A percentile compares a stretch with the other conserved stretches of the same genome.
These are phyloP conservation scores for Keqinozyma sinolaborantium DNA, from an alignment of 1,139 yeast species.

Conservation along the genomic window DNA sequence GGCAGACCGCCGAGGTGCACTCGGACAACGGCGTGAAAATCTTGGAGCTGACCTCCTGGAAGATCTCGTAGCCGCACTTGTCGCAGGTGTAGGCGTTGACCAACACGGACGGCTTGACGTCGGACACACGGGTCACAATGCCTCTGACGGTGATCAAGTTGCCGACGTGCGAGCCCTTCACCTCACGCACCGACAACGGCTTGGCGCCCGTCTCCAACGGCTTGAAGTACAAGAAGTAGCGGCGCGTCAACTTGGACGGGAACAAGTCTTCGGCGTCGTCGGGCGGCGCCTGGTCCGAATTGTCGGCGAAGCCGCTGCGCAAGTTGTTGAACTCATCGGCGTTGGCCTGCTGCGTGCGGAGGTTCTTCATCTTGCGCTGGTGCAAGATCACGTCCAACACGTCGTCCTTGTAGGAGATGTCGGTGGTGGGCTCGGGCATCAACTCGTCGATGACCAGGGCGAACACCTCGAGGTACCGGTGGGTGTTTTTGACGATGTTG, in stretches of 20 bases:
- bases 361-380: constrained; percentile 82
- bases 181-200: constrained; percentile 84
- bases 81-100: constrained; percentile 98
- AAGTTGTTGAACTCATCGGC: constrained; percentile 47
- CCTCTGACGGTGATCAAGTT: constrained; percentile 88
- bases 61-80: constrained; percentile 93
- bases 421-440: constrained; percentile 80
- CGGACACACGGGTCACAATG: constrained; percentile 91
- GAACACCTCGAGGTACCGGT: constrained; percentile 76
- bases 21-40: constrained; percentile 83
- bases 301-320: constrained; percentile 28
- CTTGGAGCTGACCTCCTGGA: constrained; percentile 87
- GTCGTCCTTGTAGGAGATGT: constrained; percentile 78
- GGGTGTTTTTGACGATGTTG: constrained; percentile 67
- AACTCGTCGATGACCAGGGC: constrained; percentile 71
- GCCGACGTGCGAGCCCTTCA: constrained; percentile 82
- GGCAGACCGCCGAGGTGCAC: constrained; percentile 82
- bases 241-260: constrained; percentile 82
- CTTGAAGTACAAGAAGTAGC: constrained; percentile 82
- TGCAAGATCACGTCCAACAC: constrained; percentile 90
- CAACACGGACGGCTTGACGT: constrained; percentile 87
- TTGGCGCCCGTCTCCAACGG: constrained; percentile 57
- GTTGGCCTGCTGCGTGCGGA: constrained; percentile 65
- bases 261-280: constrained; percentile 46
- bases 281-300: constrained; percentile 15